Evolutionary conservation across 2,329 filamentous ascomycete genomes (phyloP).

Genomic region (Zarea fungicola): DNA sequence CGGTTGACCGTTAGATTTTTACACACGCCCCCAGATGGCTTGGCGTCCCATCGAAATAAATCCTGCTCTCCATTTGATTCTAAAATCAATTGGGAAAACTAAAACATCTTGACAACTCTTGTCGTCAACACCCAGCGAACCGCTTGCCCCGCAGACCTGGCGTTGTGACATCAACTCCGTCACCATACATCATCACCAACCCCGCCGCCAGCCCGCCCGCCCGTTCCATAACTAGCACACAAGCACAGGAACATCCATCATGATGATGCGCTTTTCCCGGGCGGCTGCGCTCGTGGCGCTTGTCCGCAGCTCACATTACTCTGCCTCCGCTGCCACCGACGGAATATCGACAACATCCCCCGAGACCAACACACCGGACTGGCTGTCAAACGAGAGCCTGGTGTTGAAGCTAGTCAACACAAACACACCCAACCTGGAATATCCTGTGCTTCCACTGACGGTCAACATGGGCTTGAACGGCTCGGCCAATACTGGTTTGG

Average conservation of each 20-base stretch:
- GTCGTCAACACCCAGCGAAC: no score
- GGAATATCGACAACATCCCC: constrained; percentile 30
- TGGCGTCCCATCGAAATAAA: no score
- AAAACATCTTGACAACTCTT: no score
- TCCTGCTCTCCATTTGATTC: no score
- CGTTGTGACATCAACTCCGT: no score
- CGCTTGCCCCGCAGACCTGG: no score
- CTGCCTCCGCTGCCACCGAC: constrained; percentile 22
- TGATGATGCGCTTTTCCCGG: background rate
- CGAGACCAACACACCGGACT: constrained; percentile 31
- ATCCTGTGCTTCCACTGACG: constrained; percentile 42
- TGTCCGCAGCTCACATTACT: background rate
- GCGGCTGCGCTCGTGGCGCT: background rate
- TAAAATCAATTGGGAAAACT: no score
- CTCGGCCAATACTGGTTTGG: constrained; percentile 30
- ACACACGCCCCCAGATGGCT: no score
- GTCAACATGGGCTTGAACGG: constrained; percentile 37
- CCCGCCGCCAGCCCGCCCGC: background rate
- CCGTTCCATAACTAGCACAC: background rate
- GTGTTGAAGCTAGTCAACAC: constrained; percentile 32
- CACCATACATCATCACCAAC: no score
- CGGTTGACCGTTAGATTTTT: no score
- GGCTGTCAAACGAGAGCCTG: constrained; percentile 36
- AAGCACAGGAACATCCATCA: background rate
- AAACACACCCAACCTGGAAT: constrained; percentile 27